Conservation (phyloP, 768 basidiomycete genomes). For the Chiua virens region DNA sequence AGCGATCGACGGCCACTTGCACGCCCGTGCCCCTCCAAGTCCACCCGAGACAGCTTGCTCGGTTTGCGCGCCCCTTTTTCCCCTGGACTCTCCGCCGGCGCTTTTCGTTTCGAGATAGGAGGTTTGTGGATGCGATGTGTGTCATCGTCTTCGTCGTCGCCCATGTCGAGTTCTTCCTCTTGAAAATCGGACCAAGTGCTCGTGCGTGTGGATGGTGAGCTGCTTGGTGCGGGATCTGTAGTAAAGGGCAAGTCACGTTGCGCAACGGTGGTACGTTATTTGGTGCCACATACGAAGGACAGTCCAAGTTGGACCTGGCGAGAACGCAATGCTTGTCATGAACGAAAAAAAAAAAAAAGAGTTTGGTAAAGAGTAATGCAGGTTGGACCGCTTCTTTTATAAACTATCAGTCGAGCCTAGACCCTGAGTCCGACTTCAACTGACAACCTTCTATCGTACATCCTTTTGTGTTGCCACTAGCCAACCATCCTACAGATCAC, state of each 20-base stretch:
- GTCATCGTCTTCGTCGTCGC: constrained; percentile 10
- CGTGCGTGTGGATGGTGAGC: constrained; percentile 14
- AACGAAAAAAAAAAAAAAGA: no score
- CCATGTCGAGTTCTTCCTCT: constrained; percentile 20
- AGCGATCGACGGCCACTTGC: neutral
- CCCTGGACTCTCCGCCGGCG: constrained; percentile 1
- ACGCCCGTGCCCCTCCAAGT: neutral
- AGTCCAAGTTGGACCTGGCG: constrained; percentile 32
- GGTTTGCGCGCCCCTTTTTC: constrained; percentile 2
- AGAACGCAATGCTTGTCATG: no score
- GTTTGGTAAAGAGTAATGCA: no score
- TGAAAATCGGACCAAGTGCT: constrained; percentile 12
- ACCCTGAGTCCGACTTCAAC: no score
- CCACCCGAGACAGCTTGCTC: constrained; percentile 22
- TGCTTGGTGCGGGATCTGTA: constrained; percentile 24
- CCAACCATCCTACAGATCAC: no score
- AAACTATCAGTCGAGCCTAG: no score
- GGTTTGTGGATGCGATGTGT: neutral
- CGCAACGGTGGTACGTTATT: neutral
- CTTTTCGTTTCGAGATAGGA: constrained; percentile 30
- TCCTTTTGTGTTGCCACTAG: no score
- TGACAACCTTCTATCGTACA: no score
- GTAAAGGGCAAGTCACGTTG: constrained; percentile 3
- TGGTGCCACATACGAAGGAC: constrained; percentile 21
- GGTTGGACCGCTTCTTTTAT: no score